These are phyloP conservation scores for Colletotrichum horii DNA, from an alignment of 2,329 filamentous ascomycete genomes.

Conservation along the genomic window DNA sequence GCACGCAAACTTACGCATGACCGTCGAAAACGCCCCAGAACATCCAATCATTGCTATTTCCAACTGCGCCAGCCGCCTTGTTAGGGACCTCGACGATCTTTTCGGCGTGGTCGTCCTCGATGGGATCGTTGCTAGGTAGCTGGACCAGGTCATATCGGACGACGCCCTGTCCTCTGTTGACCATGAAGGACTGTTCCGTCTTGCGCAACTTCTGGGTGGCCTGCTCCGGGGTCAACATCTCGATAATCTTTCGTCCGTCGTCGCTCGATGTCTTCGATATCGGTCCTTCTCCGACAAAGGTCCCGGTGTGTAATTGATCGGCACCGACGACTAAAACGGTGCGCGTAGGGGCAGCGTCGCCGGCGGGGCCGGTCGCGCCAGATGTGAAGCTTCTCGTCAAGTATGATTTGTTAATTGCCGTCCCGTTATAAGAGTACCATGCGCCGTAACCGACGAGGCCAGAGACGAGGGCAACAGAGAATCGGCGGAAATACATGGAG, in stretches of 20 bases:
- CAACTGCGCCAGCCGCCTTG: constrained; percentile 44
- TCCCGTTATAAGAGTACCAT: constrained; percentile 73
- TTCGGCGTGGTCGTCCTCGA: constrained; percentile 97
- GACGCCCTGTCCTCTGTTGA: constrained; percentile 88
- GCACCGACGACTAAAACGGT: constrained; percentile 87
- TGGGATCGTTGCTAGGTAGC: constrained; percentile 94
- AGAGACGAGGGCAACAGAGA: constrained; percentile 71
- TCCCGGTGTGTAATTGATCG: constrained; percentile 87
- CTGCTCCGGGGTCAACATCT: constrained; percentile 97
- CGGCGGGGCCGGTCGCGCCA: constrained; percentile 30
- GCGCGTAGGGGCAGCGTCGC: constrained; percentile 54
- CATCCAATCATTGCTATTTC: constrained; percentile 89
- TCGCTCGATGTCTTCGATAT: constrained; percentile 88
- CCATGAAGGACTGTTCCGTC: constrained; percentile 89
- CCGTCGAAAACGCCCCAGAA: constrained; percentile 99
- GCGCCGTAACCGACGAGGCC: constrained; percentile 77
- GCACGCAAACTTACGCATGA: constrained; percentile 70
- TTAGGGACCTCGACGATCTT: constrained; percentile 92
- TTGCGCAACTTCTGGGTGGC: constrained; percentile 87
- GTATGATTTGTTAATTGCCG: constrained; percentile 35
- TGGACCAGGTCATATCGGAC: constrained; percentile 95
- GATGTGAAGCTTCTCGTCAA: constrained; percentile 49
- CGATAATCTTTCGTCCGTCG: constrained; percentile 83
- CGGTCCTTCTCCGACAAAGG: constrained; percentile 83
- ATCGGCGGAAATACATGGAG: constrained; percentile 77